phyloP scores from a whole-genome alignment of 2,329 filamentous ascomycete genomes.

The Madurella mycetomatis region DNA sequence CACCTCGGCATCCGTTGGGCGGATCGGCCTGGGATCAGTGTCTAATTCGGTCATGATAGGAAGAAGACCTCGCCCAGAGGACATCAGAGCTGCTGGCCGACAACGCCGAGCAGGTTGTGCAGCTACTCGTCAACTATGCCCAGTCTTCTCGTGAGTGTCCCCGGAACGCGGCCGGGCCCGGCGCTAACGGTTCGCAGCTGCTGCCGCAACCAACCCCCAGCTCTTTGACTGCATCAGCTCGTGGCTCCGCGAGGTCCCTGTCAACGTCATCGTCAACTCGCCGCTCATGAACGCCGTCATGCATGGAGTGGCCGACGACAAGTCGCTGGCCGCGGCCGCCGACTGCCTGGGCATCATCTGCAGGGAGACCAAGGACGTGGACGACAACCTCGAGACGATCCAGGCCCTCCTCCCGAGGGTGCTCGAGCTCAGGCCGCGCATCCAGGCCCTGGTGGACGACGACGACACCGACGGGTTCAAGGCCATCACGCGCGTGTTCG shows the following conservation, averaged over 20 bases:
- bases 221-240: constrained; percentile 94
- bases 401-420: constrained; percentile 77
- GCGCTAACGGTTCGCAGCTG: constrained; percentile 44
- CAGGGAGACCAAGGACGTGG: constrained; percentile 86
- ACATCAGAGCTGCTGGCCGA: constrained; percentile 86
- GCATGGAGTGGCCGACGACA: constrained; percentile 67
- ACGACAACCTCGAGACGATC: constrained; percentile 80
- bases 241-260: constrained; percentile 90
- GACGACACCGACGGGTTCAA: constrained; percentile 86
- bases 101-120: constrained; percentile 83
- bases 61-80: constrained; percentile 86
- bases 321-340: constrained; percentile 79
- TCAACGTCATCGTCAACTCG: constrained; percentile 77
- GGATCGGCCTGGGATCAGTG: constrained; percentile 35
- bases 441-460: constrained; percentile 67
- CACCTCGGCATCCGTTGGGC: constrained; percentile 32
- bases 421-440: constrained; percentile 69
- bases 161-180: neutral
- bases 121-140: constrained; percentile 82
- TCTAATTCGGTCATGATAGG: constrained; percentile 60
- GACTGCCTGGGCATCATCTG: constrained; percentile 93
- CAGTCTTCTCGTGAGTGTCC: constrained; percentile 74
- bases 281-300: constrained; percentile 79
- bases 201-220: constrained; percentile 79
- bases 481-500: constrained; percentile 82